Base-by-base conservation (phyloP, 805 yeast species). In the Ogataea corticis region DNA sequence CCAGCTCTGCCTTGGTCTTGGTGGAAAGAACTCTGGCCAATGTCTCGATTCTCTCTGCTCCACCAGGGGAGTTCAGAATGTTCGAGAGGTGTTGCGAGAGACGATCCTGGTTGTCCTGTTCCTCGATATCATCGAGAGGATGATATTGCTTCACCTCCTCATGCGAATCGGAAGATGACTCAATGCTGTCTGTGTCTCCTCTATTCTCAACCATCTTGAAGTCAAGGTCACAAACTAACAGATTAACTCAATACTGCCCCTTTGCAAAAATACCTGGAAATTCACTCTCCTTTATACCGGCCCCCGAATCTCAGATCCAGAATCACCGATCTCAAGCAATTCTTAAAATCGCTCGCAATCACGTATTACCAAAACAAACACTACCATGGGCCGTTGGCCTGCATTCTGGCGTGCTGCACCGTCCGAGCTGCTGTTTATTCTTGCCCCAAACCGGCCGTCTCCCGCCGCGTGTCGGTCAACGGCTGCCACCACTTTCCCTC, bases 1-100 rank as follows among this genome's bases (percentile, higher is more conserved):
- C 72, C 59, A 73, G 62, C 49, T 76, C 71, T 32, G 66, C 68
- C 45, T 71, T 71, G 17, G 79, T 73, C 58, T 72, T 72, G 12
- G 77, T 72, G 9, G 81, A 76, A 34, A 77, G 54, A 34, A 71
- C 71, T 63, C 79, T 71, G 3, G 80, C 75, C 49, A 77, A 62
- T n/a, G 79, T 66, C 51, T 71, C 77, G 44, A 77, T 62, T 54
- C 68, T 70, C 38, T 59, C 54, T 12, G 54, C 48, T 49, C 65
- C 65, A 37, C 56, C 55, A 10, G 61, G 57, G 4, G 60, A 51
- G 7, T 57, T 55, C 17, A 61, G 39, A 19, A 61, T 59, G 31
- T 51, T 46, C 9, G 65, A 61, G 28, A 61, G 50, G 35, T 57
- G 63, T 23, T 56, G 62, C 2, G 65, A 58, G 28, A 61, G 49